Evolutionary conservation across 108 stramenopile genomes (phyloP).

Genomic region (Nitzschia sp.): DNA sequence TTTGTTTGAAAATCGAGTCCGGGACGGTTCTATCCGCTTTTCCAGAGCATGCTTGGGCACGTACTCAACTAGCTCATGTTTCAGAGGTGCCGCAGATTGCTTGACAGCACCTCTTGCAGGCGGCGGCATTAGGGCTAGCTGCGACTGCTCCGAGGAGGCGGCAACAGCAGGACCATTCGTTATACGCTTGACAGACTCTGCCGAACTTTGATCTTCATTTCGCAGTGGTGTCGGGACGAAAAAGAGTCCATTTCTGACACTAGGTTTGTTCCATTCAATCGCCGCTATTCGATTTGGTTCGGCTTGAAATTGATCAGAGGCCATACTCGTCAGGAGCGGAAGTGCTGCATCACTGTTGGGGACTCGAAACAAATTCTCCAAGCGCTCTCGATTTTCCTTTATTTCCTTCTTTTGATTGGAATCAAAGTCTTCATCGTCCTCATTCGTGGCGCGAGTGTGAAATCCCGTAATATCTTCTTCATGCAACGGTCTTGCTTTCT

Average conservation of each 20-base stretch:
- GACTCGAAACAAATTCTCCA: conserved; percentile 28
- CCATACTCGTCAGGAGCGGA: conserved; percentile 41
- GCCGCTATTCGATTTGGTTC: conserved; percentile 27
- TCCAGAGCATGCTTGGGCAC: conserved; percentile 57
- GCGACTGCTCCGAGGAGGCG: not conserved
- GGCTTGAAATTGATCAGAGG: conserved; percentile 38
- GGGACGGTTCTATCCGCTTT: conserved; percentile 61
- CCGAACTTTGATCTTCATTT: conserved; percentile 2
- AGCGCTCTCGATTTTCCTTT: conserved; percentile 37
- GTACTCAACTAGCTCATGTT: conserved; percentile 62
- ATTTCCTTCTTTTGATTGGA: conserved; percentile 55
- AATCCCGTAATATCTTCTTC: conserved; percentile 75
- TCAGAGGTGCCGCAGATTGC: not conserved
- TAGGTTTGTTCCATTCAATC: conserved; percentile 13
- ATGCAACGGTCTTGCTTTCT: conserved; percentile 53
- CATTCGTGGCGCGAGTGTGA: conserved; percentile 74
- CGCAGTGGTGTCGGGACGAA: conserved; percentile 37
- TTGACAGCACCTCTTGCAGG: not conserved
- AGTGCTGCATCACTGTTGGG: conserved; percentile 12
- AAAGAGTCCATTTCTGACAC: conserved; percentile 45
- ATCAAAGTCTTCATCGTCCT: conserved; percentile 87
- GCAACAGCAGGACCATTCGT: conserved; percentile 1
- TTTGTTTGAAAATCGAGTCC: conserved; percentile 58
- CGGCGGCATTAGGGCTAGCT: conserved; percentile 23
- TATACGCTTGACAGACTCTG: conserved; percentile 12